phyloP scores from a whole-genome alignment of 148 eudicot genomes.

The Vaccinium vitisidaea region DNA sequence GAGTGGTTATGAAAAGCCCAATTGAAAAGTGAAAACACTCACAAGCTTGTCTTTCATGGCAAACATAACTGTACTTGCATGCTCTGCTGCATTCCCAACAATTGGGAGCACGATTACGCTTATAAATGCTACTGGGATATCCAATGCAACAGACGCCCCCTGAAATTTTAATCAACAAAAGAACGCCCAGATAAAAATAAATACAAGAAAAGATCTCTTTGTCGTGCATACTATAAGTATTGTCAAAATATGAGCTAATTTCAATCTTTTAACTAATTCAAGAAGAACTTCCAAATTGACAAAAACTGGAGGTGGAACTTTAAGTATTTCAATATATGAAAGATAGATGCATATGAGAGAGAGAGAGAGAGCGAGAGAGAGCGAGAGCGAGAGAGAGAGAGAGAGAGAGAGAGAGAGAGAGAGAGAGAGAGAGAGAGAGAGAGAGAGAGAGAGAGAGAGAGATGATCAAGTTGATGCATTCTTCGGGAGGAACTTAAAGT shows the following conservation, averaged over 20 bases:
- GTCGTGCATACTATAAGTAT: not conserved
- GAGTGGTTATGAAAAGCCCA: not conserved
- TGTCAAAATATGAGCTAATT: too few species aligned
- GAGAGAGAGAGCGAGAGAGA: not conserved
- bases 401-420: too few species aligned
- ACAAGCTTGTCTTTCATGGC: conserved; percentile 58
- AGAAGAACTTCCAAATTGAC: too few species aligned
- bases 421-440: too few species aligned
- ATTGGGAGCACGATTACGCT: conserved; percentile 57
- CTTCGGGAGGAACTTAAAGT: not conserved
- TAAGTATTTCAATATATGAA: not conserved
- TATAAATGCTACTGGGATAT: conserved; percentile 50
- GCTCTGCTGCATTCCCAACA: conserved; percentile 64
- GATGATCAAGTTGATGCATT: not conserved
- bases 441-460: not conserved
- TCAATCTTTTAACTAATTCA: too few species aligned
- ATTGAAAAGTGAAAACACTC: conserved; percentile 17
- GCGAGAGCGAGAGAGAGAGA: too few species aligned
- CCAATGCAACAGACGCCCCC: conserved; percentile 50
- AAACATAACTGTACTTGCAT: conserved; percentile 58
- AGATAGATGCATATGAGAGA: not conserved
- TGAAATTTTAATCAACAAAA: conserved; percentile 16
- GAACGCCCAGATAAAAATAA: not conserved
- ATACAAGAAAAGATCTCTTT: not conserved
- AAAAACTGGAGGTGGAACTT: not conserved